Percentiles rank a stretch among this genome's conserved stretches.
Evolutionary conservation across 2,329 filamentous ascomycete species (phyloP).

Genomic region (Falciphora oryzae): DNA sequence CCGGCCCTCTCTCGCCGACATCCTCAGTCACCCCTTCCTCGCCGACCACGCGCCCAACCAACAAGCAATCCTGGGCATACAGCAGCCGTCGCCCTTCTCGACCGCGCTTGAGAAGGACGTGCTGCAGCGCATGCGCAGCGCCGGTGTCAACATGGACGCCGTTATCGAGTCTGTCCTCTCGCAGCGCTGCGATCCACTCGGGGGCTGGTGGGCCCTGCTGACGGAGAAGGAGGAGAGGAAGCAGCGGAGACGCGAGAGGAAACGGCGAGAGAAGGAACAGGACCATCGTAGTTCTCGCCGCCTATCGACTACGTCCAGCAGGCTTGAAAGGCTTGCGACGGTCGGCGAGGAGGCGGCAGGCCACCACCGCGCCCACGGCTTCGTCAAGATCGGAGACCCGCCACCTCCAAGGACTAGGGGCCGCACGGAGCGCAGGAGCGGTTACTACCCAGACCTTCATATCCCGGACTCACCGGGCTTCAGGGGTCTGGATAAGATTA

Average conservation of each 20-base stretch:
- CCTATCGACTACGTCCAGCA: conserved; percentile 83
- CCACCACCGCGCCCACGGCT: conserved; percentile 27
- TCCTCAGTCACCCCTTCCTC: conserved; percentile 82
- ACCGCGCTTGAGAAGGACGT: conserved; percentile 87
- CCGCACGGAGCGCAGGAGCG: conserved; percentile 69
- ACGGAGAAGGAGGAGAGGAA: conserved; percentile 95
- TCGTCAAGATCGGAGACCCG: conserved; percentile 37
- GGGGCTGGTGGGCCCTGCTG: conserved; percentile 93
- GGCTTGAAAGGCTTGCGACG: conserved; percentile 74
- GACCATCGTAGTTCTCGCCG: conserved; percentile 75
- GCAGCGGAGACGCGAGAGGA: conserved; percentile 70
- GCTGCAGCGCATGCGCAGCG: conserved; percentile 84
- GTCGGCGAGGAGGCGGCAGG: conserved; percentile 68
- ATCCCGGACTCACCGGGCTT: conserved; percentile 72
- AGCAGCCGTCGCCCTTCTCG: conserved; percentile 75
- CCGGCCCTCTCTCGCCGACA: conserved; percentile 75
- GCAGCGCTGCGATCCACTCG: conserved; percentile 81
- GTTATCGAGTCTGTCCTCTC: conserved; percentile 92
- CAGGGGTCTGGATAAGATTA: conserved; percentile 51
- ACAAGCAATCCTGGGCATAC: conserved; percentile 79
- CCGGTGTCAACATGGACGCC: conserved; percentile 88
- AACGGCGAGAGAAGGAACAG: conserved; percentile 75
- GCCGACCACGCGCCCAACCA: conserved; percentile 82
- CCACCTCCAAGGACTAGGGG: conserved; percentile 64
- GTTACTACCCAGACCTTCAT: conserved; percentile 56